Evolutionary conservation across 305 asterid genomes (phyloP).

Genomic region (Ruellia speciosa): DNA sequence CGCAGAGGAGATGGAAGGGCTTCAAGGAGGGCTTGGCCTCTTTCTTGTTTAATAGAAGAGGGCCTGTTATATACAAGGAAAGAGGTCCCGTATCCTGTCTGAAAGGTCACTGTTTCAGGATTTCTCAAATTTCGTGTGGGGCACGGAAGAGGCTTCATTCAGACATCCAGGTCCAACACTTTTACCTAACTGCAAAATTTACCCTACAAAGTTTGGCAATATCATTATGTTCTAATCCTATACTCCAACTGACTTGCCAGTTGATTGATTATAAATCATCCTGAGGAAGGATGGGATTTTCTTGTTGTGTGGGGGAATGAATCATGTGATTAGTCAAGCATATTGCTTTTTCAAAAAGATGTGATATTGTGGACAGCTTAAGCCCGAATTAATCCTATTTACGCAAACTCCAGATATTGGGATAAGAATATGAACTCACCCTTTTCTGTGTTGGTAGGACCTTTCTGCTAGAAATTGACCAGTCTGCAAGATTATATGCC

Average conservation of each 20-base stretch:
- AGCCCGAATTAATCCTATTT: not conserved
- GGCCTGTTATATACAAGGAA: slow-evolving; percentile 7
- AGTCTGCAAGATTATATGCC: not conserved
- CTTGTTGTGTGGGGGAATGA: too few relatives aligned
- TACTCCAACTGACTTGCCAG: too few relatives aligned
- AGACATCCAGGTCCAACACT: not conserved
- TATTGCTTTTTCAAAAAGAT: not conserved
- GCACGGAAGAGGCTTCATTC: not conserved
- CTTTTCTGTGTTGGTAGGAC: slow-evolving; percentile 13
- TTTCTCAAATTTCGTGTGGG: not conserved
- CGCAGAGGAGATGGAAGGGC: not conserved
- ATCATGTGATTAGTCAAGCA: not conserved
- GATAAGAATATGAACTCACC: not conserved
- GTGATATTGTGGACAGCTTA: not conserved
- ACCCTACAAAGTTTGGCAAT: not conserved
- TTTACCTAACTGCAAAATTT: not conserved
- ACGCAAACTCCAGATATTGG: not conserved
- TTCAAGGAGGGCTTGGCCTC: not conserved
- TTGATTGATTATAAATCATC: too few relatives aligned
- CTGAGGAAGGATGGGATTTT: not conserved
- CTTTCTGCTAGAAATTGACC: not conserved
- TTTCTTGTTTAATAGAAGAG: slow-evolving; percentile 10
- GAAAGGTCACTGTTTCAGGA: not conserved
- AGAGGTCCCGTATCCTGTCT: not conserved
- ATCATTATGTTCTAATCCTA: too few relatives aligned